Percentiles rank a stretch among this genome's conserved stretches.
Evolutionary conservation across 208 protist genomes (phyloP).

Genomic region (Naegleria gruberi): DNA sequence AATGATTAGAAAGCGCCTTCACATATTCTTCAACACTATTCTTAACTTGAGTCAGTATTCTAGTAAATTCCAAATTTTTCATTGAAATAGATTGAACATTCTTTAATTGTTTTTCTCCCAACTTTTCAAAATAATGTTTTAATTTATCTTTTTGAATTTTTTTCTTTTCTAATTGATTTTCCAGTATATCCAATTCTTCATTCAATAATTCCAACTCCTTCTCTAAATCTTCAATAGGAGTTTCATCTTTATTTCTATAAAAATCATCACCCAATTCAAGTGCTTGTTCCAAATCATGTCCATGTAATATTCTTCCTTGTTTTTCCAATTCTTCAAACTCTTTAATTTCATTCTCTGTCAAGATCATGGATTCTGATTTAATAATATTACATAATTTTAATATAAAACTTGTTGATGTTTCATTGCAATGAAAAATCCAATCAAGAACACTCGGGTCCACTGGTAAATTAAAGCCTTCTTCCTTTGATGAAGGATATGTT

Average conservation of each 20-base stretch:
- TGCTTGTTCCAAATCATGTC: background rate
- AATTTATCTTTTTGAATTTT: background rate
- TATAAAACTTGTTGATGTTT: background rate
- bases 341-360: background rate
- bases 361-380: background rate
- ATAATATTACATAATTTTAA: background rate
- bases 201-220: background rate
- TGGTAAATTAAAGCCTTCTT: background rate
- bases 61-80: background rate
- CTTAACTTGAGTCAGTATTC: background rate
- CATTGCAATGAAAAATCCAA: background rate
- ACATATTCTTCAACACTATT: background rate
- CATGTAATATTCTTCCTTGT: background rate
- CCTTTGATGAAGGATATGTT: background rate
- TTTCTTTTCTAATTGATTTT: background rate
- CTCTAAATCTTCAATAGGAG: background rate
- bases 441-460: background rate
- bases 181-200: background rate
- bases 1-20: background rate
- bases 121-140: background rate
- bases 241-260: background rate
- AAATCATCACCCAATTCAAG: background rate
- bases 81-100: background rate
- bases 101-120: background rate
- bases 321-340: background rate